Base-by-base conservation (phyloP, 805 yeast species). In the Schizosaccharomyces pombe region DNA sequence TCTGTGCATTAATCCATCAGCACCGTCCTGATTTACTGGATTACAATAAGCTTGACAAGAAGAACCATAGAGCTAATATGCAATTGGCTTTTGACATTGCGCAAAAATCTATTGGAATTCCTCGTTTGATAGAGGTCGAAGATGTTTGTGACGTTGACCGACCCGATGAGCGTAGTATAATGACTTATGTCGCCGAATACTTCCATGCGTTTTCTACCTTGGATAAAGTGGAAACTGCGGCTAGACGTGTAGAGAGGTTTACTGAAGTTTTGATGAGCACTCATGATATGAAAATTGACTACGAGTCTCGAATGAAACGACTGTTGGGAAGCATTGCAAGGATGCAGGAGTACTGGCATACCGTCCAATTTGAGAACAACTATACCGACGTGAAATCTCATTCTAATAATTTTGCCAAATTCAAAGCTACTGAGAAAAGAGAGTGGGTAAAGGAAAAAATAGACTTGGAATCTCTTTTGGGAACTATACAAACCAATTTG, bases 101-200 rank as follows among this genome's bases (percentile, higher is more conserved):
- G 0, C 67, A 71, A 12, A 65, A 68, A 14, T 59, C 68, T 8
- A 63, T 75, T 26, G 75, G 74, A 1, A 74, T 79, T 30, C 75
- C 77, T 57, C 69, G 67, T 52, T 64, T 79, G 53, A 69, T 77
- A 4, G 80, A 77, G 54, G 72, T 70, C 1, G 78, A 75, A 34
- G 82, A 77, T 63, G 69, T 78, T 56, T 61, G 62, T 30, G 66
- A 66, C 37, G 66, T 69, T 24, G 61, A 66, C 12, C 68, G 67
- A 26, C 81, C 81, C 0, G 84, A 79, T 58, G 85, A 79, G 58
- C 72, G 75, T 58, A 71, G 79, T 43, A 68, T 79, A 14, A 70
- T 79, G 58, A 72, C 79, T 16, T 79, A 76, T 60, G 63, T 78
- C 9, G 72, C 79, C 12, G 75, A 78, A 59, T 75, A 80, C 78